Percentiles rank a stretch among this genome's conserved stretches.
Conservation (phyloP, 1,139 yeast genomes). For the Hyphopichia buzzinii region DNA sequence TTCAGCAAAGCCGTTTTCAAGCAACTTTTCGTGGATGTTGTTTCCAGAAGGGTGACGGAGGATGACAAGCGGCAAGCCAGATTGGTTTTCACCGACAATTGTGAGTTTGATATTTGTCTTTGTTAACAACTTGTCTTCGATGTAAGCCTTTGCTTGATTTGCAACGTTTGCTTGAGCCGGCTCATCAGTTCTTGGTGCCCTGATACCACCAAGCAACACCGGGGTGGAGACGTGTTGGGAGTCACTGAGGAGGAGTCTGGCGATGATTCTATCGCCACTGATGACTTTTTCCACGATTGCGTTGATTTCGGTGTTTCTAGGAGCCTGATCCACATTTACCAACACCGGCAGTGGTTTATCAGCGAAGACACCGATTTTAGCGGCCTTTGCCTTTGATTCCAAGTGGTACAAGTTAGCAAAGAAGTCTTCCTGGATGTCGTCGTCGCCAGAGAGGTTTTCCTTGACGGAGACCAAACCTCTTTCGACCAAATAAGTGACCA, state of each 20-base stretch:
- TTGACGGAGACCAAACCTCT: slow-evolving; percentile 65
- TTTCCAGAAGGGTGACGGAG: slow-evolving; percentile 73
- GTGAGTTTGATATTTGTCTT: slow-evolving; percentile 50
- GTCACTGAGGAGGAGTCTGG: slow-evolving; percentile 49
- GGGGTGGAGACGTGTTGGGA: slow-evolving; percentile 50
- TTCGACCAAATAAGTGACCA: slow-evolving; percentile 54
- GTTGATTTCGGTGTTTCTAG: slow-evolving; percentile 28
- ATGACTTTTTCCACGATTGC: slow-evolving; percentile 74
- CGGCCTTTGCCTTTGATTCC: slow-evolving; percentile 51
- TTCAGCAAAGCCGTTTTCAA: slow-evolving; percentile 70
- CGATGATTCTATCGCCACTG: slow-evolving; percentile 71
- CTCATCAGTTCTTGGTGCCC: slow-evolving; percentile 66
- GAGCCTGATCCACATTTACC: slow-evolving; percentile 40
- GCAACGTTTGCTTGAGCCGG: slow-evolving; percentile 47
- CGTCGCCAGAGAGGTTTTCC: slow-evolving; percentile 44
- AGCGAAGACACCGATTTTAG: slow-evolving; percentile 59
- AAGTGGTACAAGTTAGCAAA: slow-evolving; percentile 20
- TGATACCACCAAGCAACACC: slow-evolving; percentile 69
- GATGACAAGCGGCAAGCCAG: slow-evolving; percentile 62
- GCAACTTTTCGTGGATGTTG: slow-evolving; percentile 60
- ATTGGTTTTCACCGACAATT: slow-evolving; percentile 59
- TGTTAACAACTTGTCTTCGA: slow-evolving; percentile 66
- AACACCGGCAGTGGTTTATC: slow-evolving; percentile 15
- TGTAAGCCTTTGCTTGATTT: slow-evolving; percentile 63
- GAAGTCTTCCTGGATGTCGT: slow-evolving; percentile 22